Evolutionary conservation across 1,284 basidiomycete species (phyloP), one percentile per base, ranked within the genome.

Genomic region (Ganoderma boninense): DNA sequence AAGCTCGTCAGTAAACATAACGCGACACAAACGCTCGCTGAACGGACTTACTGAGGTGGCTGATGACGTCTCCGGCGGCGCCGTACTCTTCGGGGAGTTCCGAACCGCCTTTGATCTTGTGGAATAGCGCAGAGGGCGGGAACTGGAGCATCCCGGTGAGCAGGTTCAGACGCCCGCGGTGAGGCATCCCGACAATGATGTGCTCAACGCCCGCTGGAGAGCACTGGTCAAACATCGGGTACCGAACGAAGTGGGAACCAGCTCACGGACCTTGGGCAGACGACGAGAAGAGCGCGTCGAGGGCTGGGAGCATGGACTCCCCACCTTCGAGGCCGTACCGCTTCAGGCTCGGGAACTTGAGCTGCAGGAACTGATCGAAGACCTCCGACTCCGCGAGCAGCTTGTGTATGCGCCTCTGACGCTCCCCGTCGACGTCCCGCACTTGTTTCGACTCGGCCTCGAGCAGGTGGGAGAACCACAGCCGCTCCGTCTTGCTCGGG

Each of bases 241-340:
- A 7, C 8, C 4, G 6, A 62, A n/a, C 38, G 7, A 1, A 6
- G 38, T 38, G 38, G 38, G 0, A 26, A 35, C 29, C 6, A 64
- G 57, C n/a, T 52, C 7, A 78, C 78, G 14, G 43, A 93, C 93
- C 86, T 73, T 83, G 79, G 2, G 94, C 87, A 13, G 94, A 90
- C 3, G 87, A 84, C 0, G 86, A 84, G 74, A 97, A 95, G 14
- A 97, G 80, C 0, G 89, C 85, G 74, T 96, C 94, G 2, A 97
- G 84, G 0, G 94, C 95, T 0, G 94, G 92, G 23, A 97, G 82
- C 95, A 97, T 96, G 6, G 93, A 94, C 83, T 97, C 96, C 0
- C 93, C 96, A 1, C 95, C 95, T 81, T 97, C 95, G 38, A 95
- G 84, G 0, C 94, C 93, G 79, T 95, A 96, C 14, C 94, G 87